Evolutionary conservation across 768 basidiomycete genomes (phyloP).

Genomic region (Cystobasidium tubakii): DNA sequence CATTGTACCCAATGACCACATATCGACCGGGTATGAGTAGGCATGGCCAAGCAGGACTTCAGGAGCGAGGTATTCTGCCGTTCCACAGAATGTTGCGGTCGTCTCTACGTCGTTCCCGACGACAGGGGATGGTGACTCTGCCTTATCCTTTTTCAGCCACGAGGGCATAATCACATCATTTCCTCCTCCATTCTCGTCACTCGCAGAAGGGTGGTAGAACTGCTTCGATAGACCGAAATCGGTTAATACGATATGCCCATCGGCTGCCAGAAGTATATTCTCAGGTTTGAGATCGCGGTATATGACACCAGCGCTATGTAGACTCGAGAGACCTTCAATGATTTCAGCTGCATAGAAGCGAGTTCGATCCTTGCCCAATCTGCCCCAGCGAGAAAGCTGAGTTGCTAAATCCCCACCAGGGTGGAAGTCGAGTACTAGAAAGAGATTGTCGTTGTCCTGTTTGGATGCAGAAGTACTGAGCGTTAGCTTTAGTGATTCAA

Average conservation of each 20-base stretch:
- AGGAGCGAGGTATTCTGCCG: slow-evolving; percentile 93
- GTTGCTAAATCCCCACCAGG: slow-evolving; percentile 95
- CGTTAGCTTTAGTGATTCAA: too few species aligned
- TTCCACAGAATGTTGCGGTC: slow-evolving; percentile 80
- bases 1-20: slow-evolving; percentile 99
- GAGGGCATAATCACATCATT: slow-evolving; percentile 35
- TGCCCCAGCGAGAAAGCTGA: slow-evolving; percentile 91
- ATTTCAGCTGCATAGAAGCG: slow-evolving; percentile 97
- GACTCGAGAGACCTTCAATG: slow-evolving; percentile 84
- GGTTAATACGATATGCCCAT: slow-evolving; percentile 93
- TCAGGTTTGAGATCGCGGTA: slow-evolving; percentile 58
- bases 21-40: slow-evolving; percentile 91
- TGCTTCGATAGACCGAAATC: slow-evolving; percentile 66
- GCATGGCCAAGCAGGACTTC: slow-evolving; percentile 87
- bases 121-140: slow-evolving; percentile 38
- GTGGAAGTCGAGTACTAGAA: slow-evolving; percentile 96
- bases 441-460: slow-evolving; percentile 83
- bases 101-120: slow-evolving; percentile 52
- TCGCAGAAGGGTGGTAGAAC: slow-evolving; percentile 20
- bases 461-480: too few species aligned
- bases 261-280: slow-evolving; percentile 76
- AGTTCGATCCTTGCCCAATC: slow-evolving; percentile 84
- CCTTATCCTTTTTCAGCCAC: not conserved
- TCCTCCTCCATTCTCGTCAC: slow-evolving; percentile 7
- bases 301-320: slow-evolving; percentile 90